phyloP scores from a whole-genome alignment of 192 early-diverging fungal genomes.

The Coemansia sp. region DNA sequence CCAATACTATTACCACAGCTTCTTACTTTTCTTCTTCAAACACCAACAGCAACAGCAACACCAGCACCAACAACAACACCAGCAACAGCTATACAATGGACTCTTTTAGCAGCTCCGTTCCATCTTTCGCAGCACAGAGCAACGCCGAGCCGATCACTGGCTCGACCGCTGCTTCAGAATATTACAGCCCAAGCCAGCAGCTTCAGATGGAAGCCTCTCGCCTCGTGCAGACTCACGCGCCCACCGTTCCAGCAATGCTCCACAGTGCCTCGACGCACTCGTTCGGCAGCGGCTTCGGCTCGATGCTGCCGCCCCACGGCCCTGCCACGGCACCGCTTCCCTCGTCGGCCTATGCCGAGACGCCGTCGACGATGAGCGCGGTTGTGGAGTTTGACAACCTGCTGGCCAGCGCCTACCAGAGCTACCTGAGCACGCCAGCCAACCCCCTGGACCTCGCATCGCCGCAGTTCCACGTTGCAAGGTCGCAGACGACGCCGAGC shows the following conservation, averaged over 20 bases:
- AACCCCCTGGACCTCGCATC: slow-evolving; percentile 13
- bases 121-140: neutral
- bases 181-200: slow-evolving; percentile 19
- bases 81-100: slow-evolving; percentile 7
- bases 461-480: slow-evolving; percentile 6
- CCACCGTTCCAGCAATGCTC: neutral
- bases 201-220: slow-evolving; percentile 11
- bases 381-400: slow-evolving; percentile 14
- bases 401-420: slow-evolving; percentile 33
- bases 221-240: neutral
- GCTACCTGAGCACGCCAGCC: slow-evolving; percentile 40
- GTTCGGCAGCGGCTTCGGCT: slow-evolving; percentile 4
- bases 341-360: slow-evolving; percentile 7
- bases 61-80: slow-evolving; percentile 9
- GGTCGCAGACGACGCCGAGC: neutral
- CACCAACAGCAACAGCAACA: neutral
- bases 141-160: slow-evolving; percentile 19
- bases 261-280: neutral
- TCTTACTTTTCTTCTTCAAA: neutral
- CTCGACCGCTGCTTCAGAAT: slow-evolving; percentile 15
- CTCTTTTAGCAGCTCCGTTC: neutral
- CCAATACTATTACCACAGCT: too few relatives aligned
- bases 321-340: slow-evolving; percentile 21
- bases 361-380: slow-evolving; percentile 1
- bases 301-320: slow-evolving; percentile 9